These are phyloP conservation scores for Colletotrichum sp. DNA, from an alignment of 2,329 filamentous ascomycete species.

Conservation along the genomic window DNA sequence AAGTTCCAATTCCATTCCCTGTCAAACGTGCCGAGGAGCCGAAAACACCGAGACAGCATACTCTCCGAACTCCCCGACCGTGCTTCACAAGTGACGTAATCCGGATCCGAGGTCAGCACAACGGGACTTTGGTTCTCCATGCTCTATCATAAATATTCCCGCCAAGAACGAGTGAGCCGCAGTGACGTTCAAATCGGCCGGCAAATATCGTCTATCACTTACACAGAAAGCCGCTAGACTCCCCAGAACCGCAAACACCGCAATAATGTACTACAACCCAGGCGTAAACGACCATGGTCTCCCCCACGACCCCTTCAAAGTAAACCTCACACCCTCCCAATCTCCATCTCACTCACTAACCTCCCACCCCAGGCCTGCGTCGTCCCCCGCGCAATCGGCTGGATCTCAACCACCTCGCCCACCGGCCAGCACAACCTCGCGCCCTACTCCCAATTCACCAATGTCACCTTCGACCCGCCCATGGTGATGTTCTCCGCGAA, in stretches of 20 bases:
- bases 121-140: not conserved
- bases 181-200: not conserved
- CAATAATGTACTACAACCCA: not conserved
- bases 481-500: constrained; percentile 6
- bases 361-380: not conserved
- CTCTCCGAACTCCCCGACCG: not conserved
- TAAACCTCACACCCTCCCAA: not conserved
- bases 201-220: not conserved
- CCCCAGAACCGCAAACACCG: constrained; percentile 22
- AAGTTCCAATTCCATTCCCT: not conserved
- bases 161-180: accelerated
- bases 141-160: not conserved
- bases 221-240: not conserved
- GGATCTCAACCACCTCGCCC: not conserved
- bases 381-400: not conserved
- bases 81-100: not conserved
- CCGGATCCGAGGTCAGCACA: not conserved
- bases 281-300: not conserved
- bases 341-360: not conserved
- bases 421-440: not conserved
- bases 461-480: not conserved
- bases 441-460: not conserved
- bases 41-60: not conserved
- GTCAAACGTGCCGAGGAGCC: not conserved
- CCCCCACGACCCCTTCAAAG: constrained; percentile 1